A percentile compares a stretch with the other conserved stretches of the same genome.
phyloP scores from a whole-genome alignment of 805 yeast species.

The Candida hungchunana region DNA sequence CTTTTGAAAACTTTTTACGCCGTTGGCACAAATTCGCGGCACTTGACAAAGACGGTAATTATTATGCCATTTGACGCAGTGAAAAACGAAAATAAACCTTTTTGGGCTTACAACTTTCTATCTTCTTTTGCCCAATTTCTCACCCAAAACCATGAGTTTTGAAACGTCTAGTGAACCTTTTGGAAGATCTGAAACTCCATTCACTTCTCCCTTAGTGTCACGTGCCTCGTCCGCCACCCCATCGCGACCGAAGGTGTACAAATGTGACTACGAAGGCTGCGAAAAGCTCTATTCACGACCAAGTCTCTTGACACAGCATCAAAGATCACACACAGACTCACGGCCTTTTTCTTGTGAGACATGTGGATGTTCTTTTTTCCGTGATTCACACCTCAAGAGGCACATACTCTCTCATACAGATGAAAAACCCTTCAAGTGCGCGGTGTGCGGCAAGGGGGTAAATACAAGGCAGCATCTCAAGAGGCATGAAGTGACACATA shows the following conservation, averaged over 20 bases:
- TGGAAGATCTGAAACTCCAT: no score
- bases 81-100: no score
- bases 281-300: constrained; percentile 77
- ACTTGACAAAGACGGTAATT: no score
- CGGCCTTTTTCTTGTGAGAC: constrained; percentile 68
- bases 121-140: no score
- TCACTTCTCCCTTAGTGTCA: constrained; percentile 15
- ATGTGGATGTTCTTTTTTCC: constrained; percentile 63
- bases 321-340: constrained; percentile 69
- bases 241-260: constrained; percentile 54
- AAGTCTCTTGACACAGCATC: constrained; percentile 77
- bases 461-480: constrained; percentile 74
- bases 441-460: constrained; percentile 77
- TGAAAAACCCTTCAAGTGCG: constrained; percentile 69
- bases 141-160: no score
- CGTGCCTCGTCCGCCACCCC: constrained; percentile 30
- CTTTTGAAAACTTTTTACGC: no score
- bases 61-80: no score
- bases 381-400: constrained; percentile 76
- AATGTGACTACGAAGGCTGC: constrained; percentile 65
- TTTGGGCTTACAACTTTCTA: no score
- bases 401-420: constrained; percentile 65
- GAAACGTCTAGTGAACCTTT: no score
- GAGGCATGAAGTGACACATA: constrained; percentile 82
- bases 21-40: no score